Evolutionary conservation across 352 stramenopile species (phyloP), one percentile per base, ranked within the genome.

Genomic region (Phytophthora rubi): DNA sequence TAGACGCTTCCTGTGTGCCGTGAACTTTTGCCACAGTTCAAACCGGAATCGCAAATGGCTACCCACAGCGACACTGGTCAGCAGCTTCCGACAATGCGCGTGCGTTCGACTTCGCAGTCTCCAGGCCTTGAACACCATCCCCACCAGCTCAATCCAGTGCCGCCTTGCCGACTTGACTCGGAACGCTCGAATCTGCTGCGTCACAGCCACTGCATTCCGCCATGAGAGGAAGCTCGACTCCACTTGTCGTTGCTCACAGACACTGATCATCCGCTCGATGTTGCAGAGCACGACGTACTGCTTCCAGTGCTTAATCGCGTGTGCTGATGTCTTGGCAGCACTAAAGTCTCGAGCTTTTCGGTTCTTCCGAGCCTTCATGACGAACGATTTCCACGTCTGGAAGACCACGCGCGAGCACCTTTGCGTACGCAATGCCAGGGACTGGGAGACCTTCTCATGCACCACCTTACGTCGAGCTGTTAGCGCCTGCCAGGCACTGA

Each of bases 11-110:
- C 67, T 49, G 7, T 83, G 68, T 7, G 7, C 35, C 3, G 71
- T 68, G 26, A 88, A 89, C 48, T 68, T 53, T 28, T 80, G 77
- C 85, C 85, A 93, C 9, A 89, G 55, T 23, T 76, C 30, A 23
- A 89, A 93, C 0, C 83, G 80, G 28, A 89, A 85, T 4, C 80
- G 73, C 12, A 88, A 7, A 18, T 71, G 77, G 16, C 75, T 80
- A 0, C 69, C 60, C 7, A 79, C 59, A 26, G 81, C 75, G 4
- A 83, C 70, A 18, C 59, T 81, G 7, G 57, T 66, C 2, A 92
- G 51, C 6, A 92, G 54, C 15, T 62, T 75, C 10, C 73, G 60
- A 26, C 81, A 80, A 15, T 73, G 78, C 12, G 37, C 26, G 12
- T 80, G 70, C 0, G 79, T 53, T 0, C 39, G 32, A 62, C 59